These are phyloP conservation scores for Scleromitrula shiraiana DNA, from an alignment of 2,329 filamentous ascomycete species.

Conservation along the genomic window DNA sequence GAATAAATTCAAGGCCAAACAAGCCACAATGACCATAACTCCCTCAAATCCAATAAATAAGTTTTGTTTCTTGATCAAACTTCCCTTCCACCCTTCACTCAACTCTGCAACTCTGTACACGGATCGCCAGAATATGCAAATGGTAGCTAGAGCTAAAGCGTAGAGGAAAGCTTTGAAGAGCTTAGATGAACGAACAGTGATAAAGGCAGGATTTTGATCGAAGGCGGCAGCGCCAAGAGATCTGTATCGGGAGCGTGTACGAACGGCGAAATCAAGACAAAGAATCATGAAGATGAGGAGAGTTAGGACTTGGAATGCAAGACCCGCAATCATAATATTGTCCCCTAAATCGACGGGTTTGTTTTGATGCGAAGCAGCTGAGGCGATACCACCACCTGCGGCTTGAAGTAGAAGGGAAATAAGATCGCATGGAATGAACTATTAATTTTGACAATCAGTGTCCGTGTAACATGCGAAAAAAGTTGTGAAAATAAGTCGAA, in stretches of 20 bases:
- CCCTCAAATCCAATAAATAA: slow-evolving; percentile 28
- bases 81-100: slow-evolving; percentile 36
- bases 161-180: slow-evolving; percentile 22
- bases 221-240: slow-evolving; percentile 25
- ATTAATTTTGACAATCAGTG: background rate
- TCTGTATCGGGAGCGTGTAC: slow-evolving; percentile 27
- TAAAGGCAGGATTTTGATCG: slow-evolving; percentile 16
- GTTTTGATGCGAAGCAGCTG: slow-evolving; percentile 37
- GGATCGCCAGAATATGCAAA: slow-evolving; percentile 48
- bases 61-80: slow-evolving; percentile 18
- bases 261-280: slow-evolving; percentile 21
- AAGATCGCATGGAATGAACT: slow-evolving; percentile 58
- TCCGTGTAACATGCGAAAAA: slow-evolving; percentile 16
- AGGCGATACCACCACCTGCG: slow-evolving; percentile 50
- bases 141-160: slow-evolving; percentile 39
- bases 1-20: slow-evolving; percentile 26
- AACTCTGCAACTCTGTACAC: slow-evolving; percentile 52
- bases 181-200: slow-evolving; percentile 10
- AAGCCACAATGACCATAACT: slow-evolving; percentile 22
- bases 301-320: slow-evolving; percentile 52
- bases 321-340: slow-evolving; percentile 58
- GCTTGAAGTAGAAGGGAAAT: slow-evolving; percentile 53
- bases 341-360: slow-evolving; percentile 37
- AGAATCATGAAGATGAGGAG: slow-evolving; percentile 44
- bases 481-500: slow-evolving; percentile 24